Percentiles rank a stretch among this genome's conserved stretches.
Conservation (phyloP, 2,329 filamentous ascomycete genomes). For the Fusarium virguliforme region DNA sequence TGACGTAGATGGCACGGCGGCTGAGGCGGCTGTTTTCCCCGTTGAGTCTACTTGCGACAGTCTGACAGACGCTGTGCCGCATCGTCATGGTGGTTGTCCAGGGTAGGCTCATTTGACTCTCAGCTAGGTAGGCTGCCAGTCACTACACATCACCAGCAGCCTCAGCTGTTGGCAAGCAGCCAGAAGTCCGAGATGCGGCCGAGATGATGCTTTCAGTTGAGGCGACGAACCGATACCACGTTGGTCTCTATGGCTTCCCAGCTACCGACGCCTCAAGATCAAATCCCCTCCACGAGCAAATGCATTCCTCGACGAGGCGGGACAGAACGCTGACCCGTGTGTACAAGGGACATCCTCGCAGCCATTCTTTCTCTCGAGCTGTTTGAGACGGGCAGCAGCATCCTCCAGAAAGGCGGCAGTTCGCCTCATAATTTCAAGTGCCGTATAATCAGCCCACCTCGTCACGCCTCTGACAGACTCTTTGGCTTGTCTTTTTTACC, state of each 20-base stretch:
- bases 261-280: neutral
- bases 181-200: constrained; percentile 11
- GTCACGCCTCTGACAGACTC: neutral
- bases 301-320: constrained; percentile 4
- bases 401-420: neutral
- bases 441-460: constrained; percentile 22
- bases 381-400: constrained; percentile 17
- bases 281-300: neutral
- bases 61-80: neutral
- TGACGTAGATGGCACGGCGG: constrained; percentile 39
- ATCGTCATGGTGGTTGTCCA: constrained; percentile 9
- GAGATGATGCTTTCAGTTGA: constrained; percentile 14
- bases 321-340: neutral
- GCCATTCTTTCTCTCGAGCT: neutral
- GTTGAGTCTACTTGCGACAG: constrained; percentile 19
- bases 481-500: constrained; percentile 4
- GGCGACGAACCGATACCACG: neutral
- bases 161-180: neutral
- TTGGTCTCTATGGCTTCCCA: neutral
- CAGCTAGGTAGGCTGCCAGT: neutral
- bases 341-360: constrained; percentile 32
- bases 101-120: constrained; percentile 23
- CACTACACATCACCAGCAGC: neutral
- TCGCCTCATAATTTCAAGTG: constrained; percentile 14
- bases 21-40: constrained; percentile 19